Conservation (phyloP, 495 filamentous ascomycete species). For the Hyaloscypha finlandica region DNA sequence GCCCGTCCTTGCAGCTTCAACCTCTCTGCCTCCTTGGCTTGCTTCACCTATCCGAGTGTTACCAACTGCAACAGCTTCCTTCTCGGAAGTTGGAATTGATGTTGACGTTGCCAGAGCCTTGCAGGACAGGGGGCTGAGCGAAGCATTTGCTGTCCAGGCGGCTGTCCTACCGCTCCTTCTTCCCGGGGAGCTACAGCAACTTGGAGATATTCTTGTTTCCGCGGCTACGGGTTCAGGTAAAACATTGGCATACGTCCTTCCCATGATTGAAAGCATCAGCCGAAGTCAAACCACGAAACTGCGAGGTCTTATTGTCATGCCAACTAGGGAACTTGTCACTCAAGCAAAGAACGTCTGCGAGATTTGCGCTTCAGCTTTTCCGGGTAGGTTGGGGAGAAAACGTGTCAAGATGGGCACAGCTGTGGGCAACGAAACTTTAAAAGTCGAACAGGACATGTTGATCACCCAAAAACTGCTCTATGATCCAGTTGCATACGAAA, state of each 20-base stretch:
- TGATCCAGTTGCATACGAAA: constrained; percentile 55
- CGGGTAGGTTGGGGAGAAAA: constrained; percentile 47
- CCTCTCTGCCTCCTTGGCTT: constrained; percentile 72
- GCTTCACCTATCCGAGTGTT: constrained; percentile 67
- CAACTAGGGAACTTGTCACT: constrained; percentile 84
- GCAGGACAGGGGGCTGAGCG: constrained; percentile 62
- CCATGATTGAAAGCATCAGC: constrained; percentile 74
- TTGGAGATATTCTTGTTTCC: constrained; percentile 81
- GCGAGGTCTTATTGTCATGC: constrained; percentile 79
- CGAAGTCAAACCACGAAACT: constrained; percentile 59
- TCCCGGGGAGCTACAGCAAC: constrained; percentile 50
- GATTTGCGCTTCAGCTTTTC: constrained; percentile 56
- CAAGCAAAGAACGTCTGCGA: constrained; percentile 77
- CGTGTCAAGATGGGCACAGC: constrained; percentile 77
- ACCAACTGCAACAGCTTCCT: constrained; percentile 56
- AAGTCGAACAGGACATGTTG: constrained; percentile 64
- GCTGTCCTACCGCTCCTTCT: constrained; percentile 77
- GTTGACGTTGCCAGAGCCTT: constrained; percentile 61
- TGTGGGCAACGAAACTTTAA: constrained; percentile 74
- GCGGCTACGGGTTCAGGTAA: constrained; percentile 94
- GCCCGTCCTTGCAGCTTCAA: constrained; percentile 49
- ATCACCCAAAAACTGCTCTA: constrained; percentile 39
- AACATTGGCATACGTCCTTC: constrained; percentile 87
- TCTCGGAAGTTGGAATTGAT: constrained; percentile 60
- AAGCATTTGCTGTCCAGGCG: constrained; percentile 85